phyloP scores from a whole-genome alignment of 1,284 basidiomycete genomes.

The Ganoderma meredithae region DNA sequence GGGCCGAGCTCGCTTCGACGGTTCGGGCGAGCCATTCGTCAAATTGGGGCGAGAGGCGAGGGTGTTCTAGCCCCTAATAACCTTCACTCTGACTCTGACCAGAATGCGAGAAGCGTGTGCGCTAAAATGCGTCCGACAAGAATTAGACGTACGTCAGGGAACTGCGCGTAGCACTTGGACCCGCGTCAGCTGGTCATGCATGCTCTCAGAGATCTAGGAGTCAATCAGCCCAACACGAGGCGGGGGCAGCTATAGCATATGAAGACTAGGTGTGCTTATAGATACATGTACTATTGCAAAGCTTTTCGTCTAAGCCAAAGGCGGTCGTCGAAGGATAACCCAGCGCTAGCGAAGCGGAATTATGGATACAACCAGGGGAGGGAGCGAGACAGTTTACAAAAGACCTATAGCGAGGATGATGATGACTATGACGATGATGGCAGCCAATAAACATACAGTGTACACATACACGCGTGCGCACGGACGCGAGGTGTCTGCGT shows the following conservation, averaged over 20 bases:
- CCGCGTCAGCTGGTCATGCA: too few relatives aligned
- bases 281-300: neutral
- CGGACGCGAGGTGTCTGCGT: neutral
- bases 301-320: too few relatives aligned
- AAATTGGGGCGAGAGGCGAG: too few relatives aligned
- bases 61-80: too few relatives aligned
- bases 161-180: too few relatives aligned
- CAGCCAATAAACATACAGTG: neutral
- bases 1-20: neutral
- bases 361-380: too few relatives aligned
- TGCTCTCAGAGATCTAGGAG: neutral
- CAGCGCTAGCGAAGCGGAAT: neutral
- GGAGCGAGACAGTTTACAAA: too few relatives aligned
- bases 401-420: neutral
- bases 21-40: too few relatives aligned
- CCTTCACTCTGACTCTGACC: too few relatives aligned
- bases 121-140: too few relatives aligned
- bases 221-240: neutral
- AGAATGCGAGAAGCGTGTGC: too few relatives aligned
- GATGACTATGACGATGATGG: neutral
- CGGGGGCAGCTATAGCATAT: neutral
- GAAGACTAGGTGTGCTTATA: neutral
- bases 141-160: too few relatives aligned
- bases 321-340: neutral
- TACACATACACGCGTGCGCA: neutral